Conservation (phyloP, 176 grass and related monocot species). For the Avena atlantica region DNA sequence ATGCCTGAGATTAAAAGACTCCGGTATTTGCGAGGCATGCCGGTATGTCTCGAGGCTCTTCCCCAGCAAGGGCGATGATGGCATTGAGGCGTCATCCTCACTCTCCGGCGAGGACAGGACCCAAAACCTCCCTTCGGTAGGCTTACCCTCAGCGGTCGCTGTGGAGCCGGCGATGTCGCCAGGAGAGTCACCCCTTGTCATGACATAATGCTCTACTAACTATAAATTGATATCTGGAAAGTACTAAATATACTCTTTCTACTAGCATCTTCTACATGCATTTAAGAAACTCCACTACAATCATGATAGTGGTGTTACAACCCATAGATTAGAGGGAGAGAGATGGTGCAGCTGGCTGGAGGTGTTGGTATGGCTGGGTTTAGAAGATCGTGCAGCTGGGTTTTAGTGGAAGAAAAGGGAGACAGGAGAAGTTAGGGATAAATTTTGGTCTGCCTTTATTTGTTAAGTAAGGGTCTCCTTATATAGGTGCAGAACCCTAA, state of each 20-base stretch:
- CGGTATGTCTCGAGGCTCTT: no score
- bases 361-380: not conserved
- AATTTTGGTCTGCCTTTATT: not conserved
- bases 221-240: not conserved
- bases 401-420: not conserved
- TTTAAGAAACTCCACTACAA: constrained; percentile 9
- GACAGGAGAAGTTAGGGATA: not conserved
- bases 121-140: no score
- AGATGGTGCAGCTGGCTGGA: not conserved
- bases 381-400: not conserved
- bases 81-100: no score
- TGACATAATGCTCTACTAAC: not conserved
- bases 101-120: no score
- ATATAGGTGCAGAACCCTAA: not conserved
- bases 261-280: not conserved
- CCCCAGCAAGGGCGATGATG: no score
- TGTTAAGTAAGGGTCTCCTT: not conserved
- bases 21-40: no score
- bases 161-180: no score
- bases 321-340: not conserved
- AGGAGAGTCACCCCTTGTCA: no score
- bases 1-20: no score
- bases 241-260: constrained; percentile 25
- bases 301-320: not conserved
- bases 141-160: no score